These are phyloP conservation scores for Fragilariopsis cylindrus DNA, from an alignment of 108 stramenopile species.

Conservation along the genomic window DNA sequence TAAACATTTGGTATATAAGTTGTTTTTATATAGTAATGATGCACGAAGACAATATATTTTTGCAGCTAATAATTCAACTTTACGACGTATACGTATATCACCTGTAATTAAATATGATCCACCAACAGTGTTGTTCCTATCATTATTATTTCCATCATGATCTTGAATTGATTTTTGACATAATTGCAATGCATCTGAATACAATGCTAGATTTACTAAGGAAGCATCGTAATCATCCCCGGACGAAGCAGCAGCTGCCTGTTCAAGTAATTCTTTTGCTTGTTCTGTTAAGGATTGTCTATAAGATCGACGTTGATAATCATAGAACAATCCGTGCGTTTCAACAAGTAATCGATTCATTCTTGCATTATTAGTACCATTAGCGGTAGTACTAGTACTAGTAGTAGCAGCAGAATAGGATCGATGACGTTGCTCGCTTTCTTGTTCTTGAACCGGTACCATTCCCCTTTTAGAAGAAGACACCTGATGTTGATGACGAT, in stretches of 20 bases:
- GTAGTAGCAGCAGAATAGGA: no score
- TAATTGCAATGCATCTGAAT: not conserved
- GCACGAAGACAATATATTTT: conserved; percentile 10
- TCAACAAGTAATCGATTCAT: conserved; percentile 1
- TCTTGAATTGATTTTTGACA: not conserved
- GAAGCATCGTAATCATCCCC: not conserved
- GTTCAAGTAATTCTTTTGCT: conserved; percentile 1
- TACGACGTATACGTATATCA: conserved; percentile 5
- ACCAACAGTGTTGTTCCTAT: conserved; percentile 1
- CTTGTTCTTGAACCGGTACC: no score
- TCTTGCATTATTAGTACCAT: not conserved
- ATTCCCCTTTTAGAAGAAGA: no score
- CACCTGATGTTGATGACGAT: no score
- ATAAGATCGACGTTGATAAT: conserved; percentile 6
- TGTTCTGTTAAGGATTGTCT: conserved; percentile 13
- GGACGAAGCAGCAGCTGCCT: not conserved
- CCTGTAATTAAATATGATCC: conserved; percentile 7
- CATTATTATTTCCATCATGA: not conserved
- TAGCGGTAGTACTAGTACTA: no score
- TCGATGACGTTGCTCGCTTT: no score
- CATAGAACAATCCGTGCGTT: not conserved
- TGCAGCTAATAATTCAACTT: not conserved
- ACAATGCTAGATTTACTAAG: not conserved
- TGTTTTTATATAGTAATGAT: not conserved
- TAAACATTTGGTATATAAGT: not conserved